Evolutionary conservation across 345 rosid genomes (phyloP), one percentile per base, ranked within the genome.

Genomic region (Nasturtium officinale): DNA sequence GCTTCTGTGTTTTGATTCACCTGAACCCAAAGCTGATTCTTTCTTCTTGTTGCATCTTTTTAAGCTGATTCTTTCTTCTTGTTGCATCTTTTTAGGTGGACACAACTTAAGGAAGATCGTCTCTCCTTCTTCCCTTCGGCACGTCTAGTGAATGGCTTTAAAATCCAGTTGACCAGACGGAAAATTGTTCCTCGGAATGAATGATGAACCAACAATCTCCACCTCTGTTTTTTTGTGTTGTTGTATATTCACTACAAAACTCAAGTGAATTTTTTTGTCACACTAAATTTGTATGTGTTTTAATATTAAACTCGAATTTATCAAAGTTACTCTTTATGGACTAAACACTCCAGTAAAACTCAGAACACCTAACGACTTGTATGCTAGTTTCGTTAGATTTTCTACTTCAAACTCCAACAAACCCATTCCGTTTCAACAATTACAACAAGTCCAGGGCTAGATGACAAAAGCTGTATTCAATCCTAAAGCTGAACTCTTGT

Each of bases 91-190:
- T 20, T 3, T 48, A 88, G 96, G 80, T 92, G 96, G 98, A 83
- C 74, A 25, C 96, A 92, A 43, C 65, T 89, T 7, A 88, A 84
- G 73, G 89, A 82, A 75, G 98, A 92, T 57, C 80, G 69, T 9
- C 83, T 85, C 77, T 87, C 96, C 30, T 92, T 92, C 82, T 90
- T 92, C 60, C 98, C 96, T 18, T 81, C 96, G 0, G 96, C 98
- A 51, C 87, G 98, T 47, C 82, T 92, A 17, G 90, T 89, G 47
- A 90, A 92, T 61, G 98, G 98, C 23, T 88, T 92, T 63, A 83
- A 83, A 62, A 83, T 92, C 78, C 79, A 78, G 37, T 33, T 88
- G 73, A 75, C 25, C 23, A 86, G 78, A 37, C 80, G 69, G 5
- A 64, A 62, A 46, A 57, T 7, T 12, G 72, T 42, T 57, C 66